Base-by-base conservation (phyloP, 2,329 filamentous ascomycete species). In the Elsinoe perseae region DNA sequence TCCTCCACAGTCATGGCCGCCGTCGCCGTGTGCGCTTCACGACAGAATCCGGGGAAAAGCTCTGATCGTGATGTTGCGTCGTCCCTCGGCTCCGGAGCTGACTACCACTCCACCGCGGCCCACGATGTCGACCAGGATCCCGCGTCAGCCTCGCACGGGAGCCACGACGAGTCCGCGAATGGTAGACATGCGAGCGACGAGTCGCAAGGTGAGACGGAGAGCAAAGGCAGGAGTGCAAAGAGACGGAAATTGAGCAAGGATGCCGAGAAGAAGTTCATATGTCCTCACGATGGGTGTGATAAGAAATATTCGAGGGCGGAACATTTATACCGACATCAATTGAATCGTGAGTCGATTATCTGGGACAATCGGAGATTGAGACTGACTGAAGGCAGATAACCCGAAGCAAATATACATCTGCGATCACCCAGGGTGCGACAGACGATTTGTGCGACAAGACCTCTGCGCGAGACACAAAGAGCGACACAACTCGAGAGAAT, bases 251-350 rank as follows among this genome's bases (percentile, higher is more conserved):
- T 66, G 16, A 63, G 66, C 61, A 68, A 68, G 62, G 61, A 61
- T 28, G 58, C 56, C 54, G 87, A 90, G 69, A 91, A 90, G 73
- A 81, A 78, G 79, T 76, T 72, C 57, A 64, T 72, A 65, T 98
- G 93, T 68, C 85, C 86, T 4, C 83, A 89, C 58, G 84, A 88
- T 61, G 89, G 86, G 36, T 98, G 93, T 66, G 91, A 89, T 38
- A 98, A 96, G 77, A 95, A 86, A 68, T 98, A 98, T 70, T 96
- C 92, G 23, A 82, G 93, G 68, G 92, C 93, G 7, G 93, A 97
- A 73, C 93, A 98, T 75, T 77, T 98, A 75, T 96, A 96, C 73
- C 84, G 93, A 44, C 92, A 97, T 72, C 91, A 97, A 73, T 75
- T 97, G 63, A 98, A 98, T 69, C 93, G 87, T 90, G 77, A 70